Conservation (phyloP, 73 alveolate species). For the Uronychia setigera region DNA sequence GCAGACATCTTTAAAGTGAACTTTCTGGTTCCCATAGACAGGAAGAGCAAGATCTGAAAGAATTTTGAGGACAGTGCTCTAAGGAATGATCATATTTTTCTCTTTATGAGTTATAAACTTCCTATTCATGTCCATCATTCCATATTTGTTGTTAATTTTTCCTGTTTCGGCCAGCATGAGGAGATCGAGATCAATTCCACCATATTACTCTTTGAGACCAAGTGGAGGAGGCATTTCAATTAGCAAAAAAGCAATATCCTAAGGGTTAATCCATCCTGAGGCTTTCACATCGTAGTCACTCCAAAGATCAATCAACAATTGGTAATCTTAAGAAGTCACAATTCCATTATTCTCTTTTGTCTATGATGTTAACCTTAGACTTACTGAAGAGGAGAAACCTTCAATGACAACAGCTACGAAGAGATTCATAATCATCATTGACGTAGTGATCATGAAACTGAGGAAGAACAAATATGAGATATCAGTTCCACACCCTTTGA, state of each 20-base stretch:
- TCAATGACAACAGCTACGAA: slow-evolving; percentile 30
- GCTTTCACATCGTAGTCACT: slow-evolving; percentile 12
- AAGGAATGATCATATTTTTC: slow-evolving; percentile 9
- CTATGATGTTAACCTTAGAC: neutral
- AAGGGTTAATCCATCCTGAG: slow-evolving; percentile 8
- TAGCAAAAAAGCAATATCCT: neutral
- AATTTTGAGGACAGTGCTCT: slow-evolving; percentile 1
- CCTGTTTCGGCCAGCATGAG: neutral
- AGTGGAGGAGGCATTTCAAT: slow-evolving; percentile 14
- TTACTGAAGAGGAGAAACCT: slow-evolving; percentile 6
- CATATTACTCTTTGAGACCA: slow-evolving; percentile 1
- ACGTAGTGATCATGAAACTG: neutral
- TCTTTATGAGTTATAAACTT: slow-evolving; percentile 2
- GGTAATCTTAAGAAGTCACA: slow-evolving; percentile 3
- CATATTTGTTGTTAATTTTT: neutral
- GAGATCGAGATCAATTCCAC: neutral
- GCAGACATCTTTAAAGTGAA: slow-evolving; percentile 39
- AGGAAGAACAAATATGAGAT: slow-evolving; percentile 21
- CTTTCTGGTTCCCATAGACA: slow-evolving; percentile 10
- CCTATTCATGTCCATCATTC: neutral
- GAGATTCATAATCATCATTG: slow-evolving; percentile 21
- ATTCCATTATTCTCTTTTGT: slow-evolving; percentile 1
- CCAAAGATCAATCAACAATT: slow-evolving; percentile 8
- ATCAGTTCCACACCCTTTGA: slow-evolving; percentile 1
- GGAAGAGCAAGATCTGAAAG: slow-evolving; percentile 11